Base-by-base conservation (phyloP, 2,329 filamentous ascomycete genomes). In the Pyricularia pennisetigena region DNA sequence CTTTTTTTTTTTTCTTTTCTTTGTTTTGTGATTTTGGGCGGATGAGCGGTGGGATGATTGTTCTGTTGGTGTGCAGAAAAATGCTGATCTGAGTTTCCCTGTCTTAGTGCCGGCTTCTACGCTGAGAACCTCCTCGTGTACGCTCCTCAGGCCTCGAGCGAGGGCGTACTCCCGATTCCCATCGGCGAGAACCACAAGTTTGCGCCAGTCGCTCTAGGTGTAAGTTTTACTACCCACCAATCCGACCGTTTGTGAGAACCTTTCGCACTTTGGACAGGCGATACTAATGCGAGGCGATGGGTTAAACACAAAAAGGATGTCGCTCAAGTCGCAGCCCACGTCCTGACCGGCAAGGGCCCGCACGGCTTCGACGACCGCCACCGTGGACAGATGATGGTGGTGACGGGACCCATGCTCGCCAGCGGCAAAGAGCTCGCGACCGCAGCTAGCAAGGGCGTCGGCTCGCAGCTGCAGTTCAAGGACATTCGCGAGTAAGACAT, bases 51-150 rank as follows among this genome's bases (percentile, higher is more conserved):
- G 30, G 30, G 9, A 9, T 41, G 2, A 14, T 41, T 41, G 35
- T 41, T 10, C 2, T 6, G 32, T 28, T 29, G 20, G 41, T 24
- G 6, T 32, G 12, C 54, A 61, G 23, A 49, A 14, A 26, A 66
- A 62, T 20, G 35, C 29, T 16, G 14, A 24, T 35, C 32, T 4
- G 62, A 35, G 28, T 65, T 35, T 20, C 12, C 20, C 30, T 30
- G 9, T 64, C 30, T 3, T 54, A 62, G 81, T 4, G 80, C 81
- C 20, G 82, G 82, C 3, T 83, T 84, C 71, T 84, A 84, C 70
- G 81, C 81, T 3, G 82, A 84, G 73, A 85, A 84, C 68, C 73
- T 84, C n/a, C 76, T 85, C 2, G 71, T 80, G 1, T 83, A 84
- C 70, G 75, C 80, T 2, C 77, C 77, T 1, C 80, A 84, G 70